These are phyloP conservation scores for Metarhizium album DNA, from an alignment of 2,329 filamentous ascomycete genomes.

Conservation along the genomic window DNA sequence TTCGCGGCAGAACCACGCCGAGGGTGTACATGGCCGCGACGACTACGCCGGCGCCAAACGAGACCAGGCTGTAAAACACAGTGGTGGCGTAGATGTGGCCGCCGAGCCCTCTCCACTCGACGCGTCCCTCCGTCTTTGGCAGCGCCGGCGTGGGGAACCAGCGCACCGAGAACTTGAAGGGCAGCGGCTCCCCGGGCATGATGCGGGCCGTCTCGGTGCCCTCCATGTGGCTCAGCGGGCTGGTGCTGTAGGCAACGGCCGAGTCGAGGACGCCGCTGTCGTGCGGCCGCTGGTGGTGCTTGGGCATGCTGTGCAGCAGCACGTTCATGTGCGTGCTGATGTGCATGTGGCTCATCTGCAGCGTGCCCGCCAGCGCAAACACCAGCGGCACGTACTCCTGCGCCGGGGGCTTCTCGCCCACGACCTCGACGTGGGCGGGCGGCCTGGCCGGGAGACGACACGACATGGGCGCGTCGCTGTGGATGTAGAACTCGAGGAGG, in stretches of 20 bases:
- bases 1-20: slow-evolving; percentile 45
- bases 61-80: slow-evolving; percentile 49
- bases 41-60: slow-evolving; percentile 44
- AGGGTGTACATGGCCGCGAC: slow-evolving; percentile 49
- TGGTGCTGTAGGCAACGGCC: slow-evolving; percentile 76
- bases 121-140: slow-evolving; percentile 54
- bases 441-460: slow-evolving; percentile 83
- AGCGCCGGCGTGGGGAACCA: slow-evolving; percentile 75
- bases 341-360: slow-evolving; percentile 84
- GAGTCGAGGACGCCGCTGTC: slow-evolving; percentile 76
- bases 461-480: slow-evolving; percentile 85
- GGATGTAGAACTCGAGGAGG: slow-evolving; percentile 92
- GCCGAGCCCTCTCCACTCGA: slow-evolving; percentile 55
- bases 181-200: slow-evolving; percentile 77
- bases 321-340: slow-evolving; percentile 85
- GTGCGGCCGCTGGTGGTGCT: slow-evolving; percentile 50
- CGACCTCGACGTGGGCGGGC: slow-evolving; percentile 39
- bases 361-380: slow-evolving; percentile 77
- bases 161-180: slow-evolving; percentile 66
- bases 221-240: slow-evolving; percentile 51
- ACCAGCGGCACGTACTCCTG: slow-evolving; percentile 71
- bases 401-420: slow-evolving; percentile 38
- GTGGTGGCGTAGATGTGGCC: slow-evolving; percentile 54
- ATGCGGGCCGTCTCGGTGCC: slow-evolving; percentile 50
- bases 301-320: slow-evolving; percentile 60